These are phyloP conservation scores for Suhomyces anneliseae DNA, from an alignment of 1,139 yeast species.

Conservation along the genomic window DNA sequence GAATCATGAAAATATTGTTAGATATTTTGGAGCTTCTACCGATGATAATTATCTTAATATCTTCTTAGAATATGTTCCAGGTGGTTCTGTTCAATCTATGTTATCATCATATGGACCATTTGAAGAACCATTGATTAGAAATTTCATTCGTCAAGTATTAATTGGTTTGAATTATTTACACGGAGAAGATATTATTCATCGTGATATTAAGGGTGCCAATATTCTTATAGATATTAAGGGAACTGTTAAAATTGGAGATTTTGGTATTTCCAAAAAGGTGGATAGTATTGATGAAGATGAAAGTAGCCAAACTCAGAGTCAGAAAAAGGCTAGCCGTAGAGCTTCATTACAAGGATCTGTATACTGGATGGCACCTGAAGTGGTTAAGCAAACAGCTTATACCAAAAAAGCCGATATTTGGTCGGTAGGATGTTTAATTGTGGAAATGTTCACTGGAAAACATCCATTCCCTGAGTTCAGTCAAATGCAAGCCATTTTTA, in stretches of 20 bases:
- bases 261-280: slow-evolving; percentile 87
- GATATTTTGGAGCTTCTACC: slow-evolving; percentile 82
- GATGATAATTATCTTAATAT: slow-evolving; percentile 73
- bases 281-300: slow-evolving; percentile 31
- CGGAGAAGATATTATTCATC: slow-evolving; percentile 78
- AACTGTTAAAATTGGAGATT: slow-evolving; percentile 88
- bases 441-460: slow-evolving; percentile 92
- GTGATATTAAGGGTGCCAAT: slow-evolving; percentile 94
- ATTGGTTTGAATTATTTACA: slow-evolving; percentile 82
- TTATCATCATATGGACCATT: slow-evolving; percentile 84
- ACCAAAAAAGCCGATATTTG: slow-evolving; percentile 92
- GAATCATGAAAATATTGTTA: slow-evolving; percentile 89
- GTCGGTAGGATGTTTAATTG: slow-evolving; percentile 89
- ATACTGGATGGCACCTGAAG: slow-evolving; percentile 99
- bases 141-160: slow-evolving; percentile 79
- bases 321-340: slow-evolving; percentile 49
- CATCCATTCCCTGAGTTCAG: slow-evolving; percentile 94
- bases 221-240: slow-evolving; percentile 88
- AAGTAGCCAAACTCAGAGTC: slow-evolving; percentile 14
- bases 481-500: slow-evolving; percentile 95
- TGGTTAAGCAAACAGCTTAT: slow-evolving; percentile 85
- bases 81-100: slow-evolving; percentile 92
- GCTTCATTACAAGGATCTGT: slow-evolving; percentile 93
- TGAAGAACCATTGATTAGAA: slow-evolving; percentile 84
- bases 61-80: slow-evolving; percentile 93